Evolutionary conservation across 305 asterid genomes (phyloP), one percentile per base, ranked within the genome.

Genomic region (Salvia sclarea): DNA sequence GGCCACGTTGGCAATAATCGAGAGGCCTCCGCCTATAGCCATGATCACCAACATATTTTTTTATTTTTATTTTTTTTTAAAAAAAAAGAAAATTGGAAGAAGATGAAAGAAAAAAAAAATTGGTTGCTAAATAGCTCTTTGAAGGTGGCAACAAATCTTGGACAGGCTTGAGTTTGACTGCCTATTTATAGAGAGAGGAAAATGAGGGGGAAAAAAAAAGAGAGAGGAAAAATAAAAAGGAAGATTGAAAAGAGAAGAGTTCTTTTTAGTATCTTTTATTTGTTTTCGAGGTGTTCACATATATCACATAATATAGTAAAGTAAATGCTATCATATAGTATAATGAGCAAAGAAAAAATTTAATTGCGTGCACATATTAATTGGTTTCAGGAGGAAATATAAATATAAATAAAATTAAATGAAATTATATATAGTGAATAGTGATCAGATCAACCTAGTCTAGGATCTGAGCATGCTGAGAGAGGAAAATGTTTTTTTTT

Each of bases 371-470:
- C 8, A 37, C 43, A 9, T 37, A 37, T 9, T 7, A 1, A 37
- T 2, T 37, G 30, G 30, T 25, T 25, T 25, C 4, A 25, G 30
- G 30, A 25, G 30, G 30, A 25, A 25, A 25, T 3, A 30, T 30
- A 30, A 37, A 37, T 37, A 37, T 8, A 37, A 37, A 37, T 12
- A 82, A 81, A 79, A 69, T 77, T 67, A 49, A 70, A n/a, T n/a
- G n/a, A n/a, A n/a, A n/a, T n/a, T n/a, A n/a, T n/a, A n/a, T n/a
- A n/a, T n/a, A n/a, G n/a, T n/a, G n/a, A n/a, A n/a, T n/a, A 33
- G n/a, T 65, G 66, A 71, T 75, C 76, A 64, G 71, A 82, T 57
- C 72, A 60, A 70, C 24, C 73, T 76, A 75, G 84, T 31, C 84
- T 76, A 61, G 85, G 81, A 76, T 78, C 81, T 78, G 64, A 60